These are phyloP conservation scores for Citrus australasica DNA, from an alignment of 345 rosid genomes.

Conservation along the genomic window DNA sequence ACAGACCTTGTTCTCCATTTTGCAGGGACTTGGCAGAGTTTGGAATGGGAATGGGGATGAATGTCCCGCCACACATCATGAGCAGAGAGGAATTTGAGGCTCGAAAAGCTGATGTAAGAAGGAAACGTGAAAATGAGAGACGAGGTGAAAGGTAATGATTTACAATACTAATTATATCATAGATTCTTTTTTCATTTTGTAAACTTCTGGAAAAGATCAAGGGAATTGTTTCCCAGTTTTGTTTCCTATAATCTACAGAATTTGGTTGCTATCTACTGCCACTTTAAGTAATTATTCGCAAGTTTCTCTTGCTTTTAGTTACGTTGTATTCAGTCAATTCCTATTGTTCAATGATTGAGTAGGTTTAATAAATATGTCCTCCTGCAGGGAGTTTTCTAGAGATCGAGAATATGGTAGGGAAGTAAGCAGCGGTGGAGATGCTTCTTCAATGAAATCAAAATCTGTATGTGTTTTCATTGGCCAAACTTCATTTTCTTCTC, in stretches of 20 bases:
- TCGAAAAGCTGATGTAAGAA: constrained; percentile 78
- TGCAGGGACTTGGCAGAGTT: constrained; percentile 80
- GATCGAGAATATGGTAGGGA: constrained; percentile 73
- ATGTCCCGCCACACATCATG: constrained; percentile 72
- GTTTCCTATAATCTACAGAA: no score
- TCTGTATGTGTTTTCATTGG: constrained; percentile 44
- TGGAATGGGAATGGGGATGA: constrained; percentile 86
- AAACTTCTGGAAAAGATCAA: background rate
- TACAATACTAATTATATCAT: background rate
- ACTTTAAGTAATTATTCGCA: no score
- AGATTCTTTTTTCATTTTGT: background rate
- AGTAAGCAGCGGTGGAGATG: constrained; percentile 51
- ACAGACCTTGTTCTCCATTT: background rate
- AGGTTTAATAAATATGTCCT: constrained; percentile 2
- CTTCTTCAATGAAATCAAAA: constrained; percentile 42
- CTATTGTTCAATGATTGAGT: background rate
- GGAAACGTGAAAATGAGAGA: constrained; percentile 81
- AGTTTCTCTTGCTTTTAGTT: background rate
- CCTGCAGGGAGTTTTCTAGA: constrained; percentile 66
- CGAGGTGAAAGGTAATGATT: constrained; percentile 65
- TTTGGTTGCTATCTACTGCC: no score
- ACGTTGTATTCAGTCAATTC: background rate
- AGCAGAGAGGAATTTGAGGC: constrained; percentile 93
- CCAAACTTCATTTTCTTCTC: constrained; percentile 10
- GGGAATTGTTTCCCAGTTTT: background rate